phyloP scores from a whole-genome alignment of 1,284 basidiomycete genomes.

The Garcileccinum viscosum region DNA sequence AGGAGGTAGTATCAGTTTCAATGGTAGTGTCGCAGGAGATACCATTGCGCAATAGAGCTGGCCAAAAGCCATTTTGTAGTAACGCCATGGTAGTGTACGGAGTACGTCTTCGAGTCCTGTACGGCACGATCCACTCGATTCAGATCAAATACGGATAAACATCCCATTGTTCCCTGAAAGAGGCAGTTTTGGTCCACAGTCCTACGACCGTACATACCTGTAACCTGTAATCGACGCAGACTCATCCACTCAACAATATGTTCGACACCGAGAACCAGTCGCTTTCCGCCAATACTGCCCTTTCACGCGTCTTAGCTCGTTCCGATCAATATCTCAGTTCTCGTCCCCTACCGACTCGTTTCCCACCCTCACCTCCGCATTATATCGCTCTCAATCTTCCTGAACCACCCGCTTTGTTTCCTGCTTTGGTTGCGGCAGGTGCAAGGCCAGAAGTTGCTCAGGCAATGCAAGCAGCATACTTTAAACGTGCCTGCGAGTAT shows the following conservation, averaged over 20 bases:
- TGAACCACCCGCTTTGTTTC: constrained; percentile 6
- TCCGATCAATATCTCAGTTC: not conserved
- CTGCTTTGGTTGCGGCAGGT: constrained; percentile 7
- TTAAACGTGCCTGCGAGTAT: constrained; percentile 3
- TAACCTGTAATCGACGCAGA: not conserved
- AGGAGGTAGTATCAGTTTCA: not conserved
- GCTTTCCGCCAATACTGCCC: not conserved
- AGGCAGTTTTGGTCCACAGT: no score
- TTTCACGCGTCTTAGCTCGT: not conserved
- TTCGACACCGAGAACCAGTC: not conserved
- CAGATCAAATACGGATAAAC: no score
- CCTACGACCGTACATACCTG: no score
- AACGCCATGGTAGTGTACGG: not conserved
- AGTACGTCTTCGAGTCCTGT: not conserved
- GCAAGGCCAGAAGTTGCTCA: constrained; percentile 8
- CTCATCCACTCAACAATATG: no score
- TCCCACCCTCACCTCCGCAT: not conserved
- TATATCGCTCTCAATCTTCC: constrained; percentile 1
- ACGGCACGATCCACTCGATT: no score
- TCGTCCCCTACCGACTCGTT: not conserved
- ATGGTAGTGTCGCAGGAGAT: no score
- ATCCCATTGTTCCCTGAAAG: no score
- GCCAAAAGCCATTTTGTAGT: not conserved
- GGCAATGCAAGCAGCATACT: constrained; percentile 3
- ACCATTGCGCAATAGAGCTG: not conserved